Evolutionary conservation across 495 filamentous ascomycete genomes (phyloP).

Genomic region (Jackrogersella minutella): DNA sequence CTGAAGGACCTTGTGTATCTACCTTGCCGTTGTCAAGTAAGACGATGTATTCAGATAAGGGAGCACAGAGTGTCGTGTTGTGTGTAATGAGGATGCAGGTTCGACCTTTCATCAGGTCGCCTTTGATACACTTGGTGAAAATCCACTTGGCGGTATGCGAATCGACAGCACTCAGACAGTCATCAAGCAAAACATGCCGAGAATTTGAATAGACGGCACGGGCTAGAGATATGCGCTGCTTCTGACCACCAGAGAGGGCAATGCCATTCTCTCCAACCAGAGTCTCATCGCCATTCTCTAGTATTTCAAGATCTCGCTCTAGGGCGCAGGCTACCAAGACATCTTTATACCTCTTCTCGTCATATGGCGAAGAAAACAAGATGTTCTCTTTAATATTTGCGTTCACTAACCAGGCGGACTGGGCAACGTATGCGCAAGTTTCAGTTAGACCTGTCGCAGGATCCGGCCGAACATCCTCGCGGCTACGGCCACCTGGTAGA

Average conservation of each 20-base stretch:
- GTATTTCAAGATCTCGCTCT: conserved; percentile 88
- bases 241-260: conserved; percentile 95
- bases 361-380: conserved; percentile 82
- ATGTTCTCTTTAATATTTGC: conserved; percentile 97
- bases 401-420: conserved; percentile 98
- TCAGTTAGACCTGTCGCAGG: conserved; percentile 88
- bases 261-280: conserved; percentile 98
- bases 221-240: conserved; percentile 95
- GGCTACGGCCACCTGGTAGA: conserved; percentile 81
- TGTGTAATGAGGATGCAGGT: conserved; percentile 98
- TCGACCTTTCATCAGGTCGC: conserved; percentile 84
- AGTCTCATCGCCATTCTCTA: conserved; percentile 92
- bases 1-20: conserved; percentile 74
- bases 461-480: conserved; percentile 82
- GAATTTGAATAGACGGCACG: conserved; percentile 93
- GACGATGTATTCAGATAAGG: conserved; percentile 79
- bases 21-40: conserved; percentile 88
- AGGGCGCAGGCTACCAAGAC: conserved; percentile 94
- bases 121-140: conserved; percentile 89
- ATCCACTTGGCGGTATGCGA: conserved; percentile 99
- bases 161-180: conserved; percentile 98
- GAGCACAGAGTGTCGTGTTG: conserved; percentile 85
- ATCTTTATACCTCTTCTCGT: conserved; percentile 84
- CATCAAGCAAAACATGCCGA: conserved; percentile 88
- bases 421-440: conserved; percentile 94